Evolutionary conservation across 2,329 filamentous ascomycete genomes (phyloP).

Genomic region (Xylaria sp.): DNA sequence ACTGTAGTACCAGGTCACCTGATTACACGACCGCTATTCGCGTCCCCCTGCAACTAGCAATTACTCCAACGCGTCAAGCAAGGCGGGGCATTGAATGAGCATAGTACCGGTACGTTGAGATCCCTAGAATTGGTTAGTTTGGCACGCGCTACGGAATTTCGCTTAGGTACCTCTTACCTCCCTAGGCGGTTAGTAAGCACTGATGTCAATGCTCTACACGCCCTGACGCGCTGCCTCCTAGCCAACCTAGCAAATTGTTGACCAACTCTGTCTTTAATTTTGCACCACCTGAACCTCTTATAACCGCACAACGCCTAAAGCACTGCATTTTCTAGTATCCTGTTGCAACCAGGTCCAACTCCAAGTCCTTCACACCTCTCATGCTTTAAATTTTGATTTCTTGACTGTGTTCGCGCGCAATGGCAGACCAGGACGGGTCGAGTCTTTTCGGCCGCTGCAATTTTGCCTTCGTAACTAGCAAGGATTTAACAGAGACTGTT

Average conservation of each 20-base stretch:
- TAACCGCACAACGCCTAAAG: not conserved
- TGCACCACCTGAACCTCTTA: not conserved
- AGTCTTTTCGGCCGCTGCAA: slow-evolving; percentile 46
- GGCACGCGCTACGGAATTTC: not conserved
- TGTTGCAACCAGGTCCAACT: not conserved
- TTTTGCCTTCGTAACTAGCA: slow-evolving; percentile 46
- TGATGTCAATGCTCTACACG: slow-evolving; percentile 21
- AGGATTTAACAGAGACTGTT: slow-evolving; percentile 41
- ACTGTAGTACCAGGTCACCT: slow-evolving; percentile 29
- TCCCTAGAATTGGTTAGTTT: not conserved
- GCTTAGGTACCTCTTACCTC: slow-evolving; percentile 5
- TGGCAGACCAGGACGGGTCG: slow-evolving; percentile 44
- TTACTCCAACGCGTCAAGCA: slow-evolving; percentile 30
- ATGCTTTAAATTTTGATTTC: slow-evolving; percentile 25
- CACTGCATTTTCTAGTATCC: slow-evolving; percentile 4
- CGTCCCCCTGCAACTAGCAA: slow-evolving; percentile 22
- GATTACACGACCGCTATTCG: slow-evolving; percentile 34
- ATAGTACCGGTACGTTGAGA: slow-evolving; percentile 14
- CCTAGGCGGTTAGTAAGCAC: slow-evolving; percentile 5
- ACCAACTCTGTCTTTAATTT: not conserved
- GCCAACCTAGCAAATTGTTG: slow-evolving; percentile 21
- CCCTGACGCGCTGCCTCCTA: slow-evolving; percentile 24
- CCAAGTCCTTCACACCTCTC: slow-evolving; percentile 10
- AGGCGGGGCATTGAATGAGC: slow-evolving; percentile 16
- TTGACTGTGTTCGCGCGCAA: slow-evolving; percentile 33